Conservation (phyloP, 1,139 yeast genomes). For the Neolecta irregularis region DNA sequence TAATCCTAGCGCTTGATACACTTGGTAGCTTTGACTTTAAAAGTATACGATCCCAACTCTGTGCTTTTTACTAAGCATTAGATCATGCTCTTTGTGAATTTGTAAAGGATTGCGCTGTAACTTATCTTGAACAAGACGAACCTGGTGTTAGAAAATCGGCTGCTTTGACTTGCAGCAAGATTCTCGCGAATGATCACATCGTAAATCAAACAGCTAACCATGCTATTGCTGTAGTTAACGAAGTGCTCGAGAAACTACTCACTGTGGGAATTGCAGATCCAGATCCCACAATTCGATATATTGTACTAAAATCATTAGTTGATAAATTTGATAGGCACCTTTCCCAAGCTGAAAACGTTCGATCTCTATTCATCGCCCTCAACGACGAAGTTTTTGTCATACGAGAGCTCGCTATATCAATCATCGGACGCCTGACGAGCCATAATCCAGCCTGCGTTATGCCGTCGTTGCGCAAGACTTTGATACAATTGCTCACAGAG, state of each 20-base stretch:
- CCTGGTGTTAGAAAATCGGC: conserved; percentile 73
- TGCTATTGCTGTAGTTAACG: conserved; percentile 71
- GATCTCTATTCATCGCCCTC: conserved; percentile 69
- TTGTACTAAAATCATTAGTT: conserved; percentile 59
- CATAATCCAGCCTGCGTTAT: conserved; percentile 93
- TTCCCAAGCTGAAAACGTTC: conserved; percentile 83
- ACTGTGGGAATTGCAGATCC: conserved; percentile 88
- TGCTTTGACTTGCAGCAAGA: conserved; percentile 63
- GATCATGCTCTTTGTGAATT: conserved; percentile 70
- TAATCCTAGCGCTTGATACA: conserved; percentile 57
- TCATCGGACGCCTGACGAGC: conserved; percentile 69
- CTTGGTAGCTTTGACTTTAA: conserved; percentile 57
- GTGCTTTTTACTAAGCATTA: background rate
- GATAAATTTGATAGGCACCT: conserved; percentile 76
- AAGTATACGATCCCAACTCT: conserved; percentile 1
- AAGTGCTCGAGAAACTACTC: conserved; percentile 64
- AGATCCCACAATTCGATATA: conserved; percentile 62
- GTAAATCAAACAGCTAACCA: conserved; percentile 73
- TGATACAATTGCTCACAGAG: conserved; percentile 72
- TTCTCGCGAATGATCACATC: conserved; percentile 71
- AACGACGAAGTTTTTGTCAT: conserved; percentile 83
- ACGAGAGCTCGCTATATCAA: conserved; percentile 59
- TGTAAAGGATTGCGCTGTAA: conserved; percentile 66
- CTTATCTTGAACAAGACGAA: conserved; percentile 66
- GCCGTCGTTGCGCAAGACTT: conserved; percentile 74